These are phyloP conservation scores for Penicillium lividum DNA, from an alignment of 495 filamentous ascomycete species.

Conservation along the genomic window DNA sequence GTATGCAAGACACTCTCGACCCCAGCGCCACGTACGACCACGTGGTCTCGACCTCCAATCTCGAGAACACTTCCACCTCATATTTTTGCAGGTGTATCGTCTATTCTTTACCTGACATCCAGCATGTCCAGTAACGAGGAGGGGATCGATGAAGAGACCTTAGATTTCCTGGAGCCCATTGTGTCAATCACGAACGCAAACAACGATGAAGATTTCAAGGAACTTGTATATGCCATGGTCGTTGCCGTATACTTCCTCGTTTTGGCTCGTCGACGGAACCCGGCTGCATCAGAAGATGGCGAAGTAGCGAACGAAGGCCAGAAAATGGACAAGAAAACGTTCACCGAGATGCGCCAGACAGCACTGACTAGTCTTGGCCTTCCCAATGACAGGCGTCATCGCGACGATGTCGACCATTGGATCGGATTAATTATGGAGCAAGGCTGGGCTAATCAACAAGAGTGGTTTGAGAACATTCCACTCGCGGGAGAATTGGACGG, in stretches of 20 bases:
- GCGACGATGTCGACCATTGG: conserved; percentile 60
- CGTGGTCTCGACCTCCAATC: conserved; percentile 47
- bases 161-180: conserved; percentile 42
- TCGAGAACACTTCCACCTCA: conserved; percentile 57
- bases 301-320: conserved; percentile 29
- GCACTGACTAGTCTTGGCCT: conserved; percentile 43
- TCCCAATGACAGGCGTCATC: conserved; percentile 37
- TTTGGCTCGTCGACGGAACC: conserved; percentile 43
- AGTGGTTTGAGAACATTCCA: conserved; percentile 65
- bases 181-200: conserved; percentile 29
- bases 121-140: conserved; percentile 33
- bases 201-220: conserved; percentile 44
- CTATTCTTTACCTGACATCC: conserved; percentile 49
- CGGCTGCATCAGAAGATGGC: conserved; percentile 19
- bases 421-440: conserved; percentile 56
- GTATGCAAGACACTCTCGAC: conserved; percentile 65
- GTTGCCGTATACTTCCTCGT: conserved; percentile 70
- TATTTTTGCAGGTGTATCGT: conserved; percentile 63
- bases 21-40: conserved; percentile 47
- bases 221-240: conserved; percentile 47
- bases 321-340: conserved; percentile 51
- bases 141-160: conserved; percentile 39
- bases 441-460: conserved; percentile 61
- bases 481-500: conserved; percentile 41
- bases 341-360: conserved; percentile 50